phyloP scores from a whole-genome alignment of 345 rosid genomes.

The Abelmoschus esculentus region DNA sequence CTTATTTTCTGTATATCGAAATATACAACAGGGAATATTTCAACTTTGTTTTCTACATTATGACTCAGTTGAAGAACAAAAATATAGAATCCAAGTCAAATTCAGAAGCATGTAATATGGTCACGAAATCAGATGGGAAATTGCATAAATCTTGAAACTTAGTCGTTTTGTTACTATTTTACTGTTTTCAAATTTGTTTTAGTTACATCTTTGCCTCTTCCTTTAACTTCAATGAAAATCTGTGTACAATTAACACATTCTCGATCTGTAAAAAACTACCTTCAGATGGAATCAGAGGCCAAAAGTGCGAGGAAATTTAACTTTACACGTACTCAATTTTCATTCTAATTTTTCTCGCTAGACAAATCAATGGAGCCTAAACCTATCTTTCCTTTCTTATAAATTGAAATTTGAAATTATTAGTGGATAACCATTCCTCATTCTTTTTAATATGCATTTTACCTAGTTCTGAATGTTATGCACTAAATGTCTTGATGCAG shows the following conservation, averaged over 20 bases:
- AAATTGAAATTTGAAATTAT: conserved; percentile 1
- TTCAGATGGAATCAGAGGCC: neutral
- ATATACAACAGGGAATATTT: no score
- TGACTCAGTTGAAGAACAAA: neutral
- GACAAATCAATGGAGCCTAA: neutral
- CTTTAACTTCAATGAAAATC: neutral
- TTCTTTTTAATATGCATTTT: neutral
- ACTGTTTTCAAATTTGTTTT: neutral
- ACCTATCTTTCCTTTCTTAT: neutral
- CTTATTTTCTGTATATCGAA: no score
- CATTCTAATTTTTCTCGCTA: neutral
- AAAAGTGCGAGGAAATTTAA: neutral
- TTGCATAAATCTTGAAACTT: neutral
- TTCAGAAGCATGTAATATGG: neutral
- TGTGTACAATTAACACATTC: neutral
- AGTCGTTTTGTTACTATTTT: neutral
- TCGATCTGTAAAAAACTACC: neutral
- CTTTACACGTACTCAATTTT: neutral
- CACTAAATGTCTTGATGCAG: conserved; percentile 40
- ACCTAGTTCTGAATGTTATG: conserved; percentile 6
- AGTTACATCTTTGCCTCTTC: neutral
- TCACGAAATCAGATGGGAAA: conserved; percentile 1
- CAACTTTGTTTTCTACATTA: neutral
- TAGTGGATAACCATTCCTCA: neutral
- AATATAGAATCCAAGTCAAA: neutral